Evolutionary conservation across 1,284 basidiomycete species (phyloP).

Genomic region (Puccinia horiana): DNA sequence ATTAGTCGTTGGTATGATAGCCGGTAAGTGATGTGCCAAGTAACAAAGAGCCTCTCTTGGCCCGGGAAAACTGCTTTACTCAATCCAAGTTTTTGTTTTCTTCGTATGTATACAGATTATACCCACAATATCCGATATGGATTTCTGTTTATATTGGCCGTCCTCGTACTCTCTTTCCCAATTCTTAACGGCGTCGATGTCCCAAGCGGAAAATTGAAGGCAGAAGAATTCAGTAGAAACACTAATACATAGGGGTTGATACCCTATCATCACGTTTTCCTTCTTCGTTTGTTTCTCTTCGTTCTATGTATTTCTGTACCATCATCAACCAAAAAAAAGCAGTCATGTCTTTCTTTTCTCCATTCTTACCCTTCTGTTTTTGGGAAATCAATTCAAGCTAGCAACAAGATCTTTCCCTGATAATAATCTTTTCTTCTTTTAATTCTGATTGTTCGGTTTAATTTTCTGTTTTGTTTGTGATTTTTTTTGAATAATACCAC

Average conservation of each 20-base stretch:
- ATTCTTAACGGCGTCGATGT: constrained; percentile 62
- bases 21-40: constrained; percentile 68
- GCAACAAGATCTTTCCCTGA: no score
- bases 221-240: constrained; percentile 29
- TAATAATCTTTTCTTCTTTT: no score
- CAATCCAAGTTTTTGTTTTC: background rate
- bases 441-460: no score
- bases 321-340: no score
- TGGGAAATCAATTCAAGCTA: no score
- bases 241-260: background rate
- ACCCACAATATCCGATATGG: constrained; percentile 72
- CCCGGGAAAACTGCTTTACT: no score
- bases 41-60: background rate
- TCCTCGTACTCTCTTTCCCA: constrained; percentile 78
- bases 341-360: no score
- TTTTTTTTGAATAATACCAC: no score
- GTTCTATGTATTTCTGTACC: background rate
- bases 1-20: constrained; percentile 74
- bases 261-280: background rate
- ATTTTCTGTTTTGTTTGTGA: no score
- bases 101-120: constrained; percentile 27
- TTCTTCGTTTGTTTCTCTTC: background rate
- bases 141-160: constrained; percentile 78
- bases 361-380: no score
- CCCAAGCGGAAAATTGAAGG: constrained; percentile 26